Evolutionary conservation across 345 rosid genomes (phyloP).

Genomic region (Pelargonium nanum): DNA sequence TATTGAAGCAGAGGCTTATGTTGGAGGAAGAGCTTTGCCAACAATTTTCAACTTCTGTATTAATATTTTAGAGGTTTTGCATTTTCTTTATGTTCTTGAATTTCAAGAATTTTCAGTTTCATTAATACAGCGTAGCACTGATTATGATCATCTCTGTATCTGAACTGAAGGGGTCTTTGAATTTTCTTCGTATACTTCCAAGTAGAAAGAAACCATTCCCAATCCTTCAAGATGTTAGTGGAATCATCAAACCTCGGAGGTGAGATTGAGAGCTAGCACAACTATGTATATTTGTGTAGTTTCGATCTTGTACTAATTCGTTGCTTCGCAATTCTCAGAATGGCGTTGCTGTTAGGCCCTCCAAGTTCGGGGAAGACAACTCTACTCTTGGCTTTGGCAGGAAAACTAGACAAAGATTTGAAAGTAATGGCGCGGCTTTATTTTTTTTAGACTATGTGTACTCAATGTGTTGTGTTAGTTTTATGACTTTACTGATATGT

Average conservation of each 20-base stretch:
- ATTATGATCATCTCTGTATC: background rate
- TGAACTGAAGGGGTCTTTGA: constrained; percentile 1
- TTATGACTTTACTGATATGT: background rate
- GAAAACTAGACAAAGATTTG: constrained; percentile 43
- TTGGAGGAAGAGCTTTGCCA: constrained; percentile 11
- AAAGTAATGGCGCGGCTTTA: constrained; percentile 22
- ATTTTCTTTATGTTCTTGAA: background rate
- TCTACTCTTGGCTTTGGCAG: constrained; percentile 27
- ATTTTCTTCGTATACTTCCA: constrained; percentile 10
- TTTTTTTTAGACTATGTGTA: background rate
- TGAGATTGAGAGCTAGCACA: background rate
- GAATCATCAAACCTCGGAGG: constrained; percentile 16
- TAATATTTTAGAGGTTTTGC: constrained; percentile 8
- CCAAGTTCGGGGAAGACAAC: constrained; percentile 19
- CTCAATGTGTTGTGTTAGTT: background rate
- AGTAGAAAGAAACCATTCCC: constrained; percentile 11
- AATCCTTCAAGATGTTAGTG: constrained; percentile 10
- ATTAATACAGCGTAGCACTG: too few species aligned
- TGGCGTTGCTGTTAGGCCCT: constrained; percentile 14
- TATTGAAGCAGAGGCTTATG: constrained; percentile 14
- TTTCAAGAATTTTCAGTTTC: too few species aligned
- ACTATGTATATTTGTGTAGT: background rate
- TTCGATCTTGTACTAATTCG: background rate
- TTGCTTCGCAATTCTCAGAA: background rate
- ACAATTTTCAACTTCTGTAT: constrained; percentile 6